Base-by-base conservation (phyloP, 1,284 basidiomycete species). In the Sporisorium iseilematis-ciliati region DNA sequence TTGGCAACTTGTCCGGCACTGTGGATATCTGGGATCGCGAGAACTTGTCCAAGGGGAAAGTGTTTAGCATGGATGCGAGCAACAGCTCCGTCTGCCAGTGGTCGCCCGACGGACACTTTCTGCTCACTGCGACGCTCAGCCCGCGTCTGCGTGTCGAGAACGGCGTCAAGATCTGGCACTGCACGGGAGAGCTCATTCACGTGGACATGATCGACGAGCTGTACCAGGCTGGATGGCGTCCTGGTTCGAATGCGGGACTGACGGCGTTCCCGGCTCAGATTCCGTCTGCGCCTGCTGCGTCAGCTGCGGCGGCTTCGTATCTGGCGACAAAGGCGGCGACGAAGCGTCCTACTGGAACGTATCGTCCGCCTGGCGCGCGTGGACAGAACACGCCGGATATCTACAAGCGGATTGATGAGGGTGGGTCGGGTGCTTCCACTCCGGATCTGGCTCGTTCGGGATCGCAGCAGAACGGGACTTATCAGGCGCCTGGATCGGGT, bases 141-240 rank as follows among this genome's bases (percentile, higher is more conserved):
- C 96, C 97, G 1, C 90, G 97, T 33, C 87, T 99, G 58, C 91
- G 97, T 42, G 97, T 99, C 57, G 96, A 99, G 87, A 98, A 98
- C 81, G 94, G 96, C 2, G 91, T 98, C 86, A 95, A 94, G 87
- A 89, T 99, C 67, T 98, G 93, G 92, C 95, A 97, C 86, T 95
- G 93, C 85, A 90, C 91, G 0, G 95, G 96, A 10, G 88, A 91
- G 6, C 89, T 99, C 23, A 85, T 97, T 35, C 93, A 96, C 73
- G 87, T 92, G 10, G 91, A 95, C 79, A 82, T 87, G 57, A 87
- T 90, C 56, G 92, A 95, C 18, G 93, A 96, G 84, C 88, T 95
- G n/a, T 96, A 96, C 85, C 93, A 94, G 85, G 89, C 90, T 1
- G 88, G 90, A 0, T 98, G 95, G 94, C 88, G 92, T 45, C 95